Conservation (phyloP, 495 filamentous ascomycete genomes). For the Penicillium cataractarum region DNA sequence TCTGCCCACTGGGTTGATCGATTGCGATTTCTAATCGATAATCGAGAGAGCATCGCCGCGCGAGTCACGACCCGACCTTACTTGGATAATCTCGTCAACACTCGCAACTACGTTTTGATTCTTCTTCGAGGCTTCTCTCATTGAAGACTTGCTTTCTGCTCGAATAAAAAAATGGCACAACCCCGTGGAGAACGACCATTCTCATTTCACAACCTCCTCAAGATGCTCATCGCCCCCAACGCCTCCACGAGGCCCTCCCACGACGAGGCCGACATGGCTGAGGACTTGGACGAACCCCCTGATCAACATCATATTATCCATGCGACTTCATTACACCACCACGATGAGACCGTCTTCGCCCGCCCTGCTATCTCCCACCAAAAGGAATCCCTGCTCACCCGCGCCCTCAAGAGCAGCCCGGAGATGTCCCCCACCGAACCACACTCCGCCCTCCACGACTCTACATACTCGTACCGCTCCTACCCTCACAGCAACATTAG, state of each 20-base stretch:
- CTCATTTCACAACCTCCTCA: constrained; percentile 49
- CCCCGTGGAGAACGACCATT: constrained; percentile 43
- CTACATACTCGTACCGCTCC: constrained; percentile 52
- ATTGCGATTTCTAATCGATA: constrained; percentile 39
- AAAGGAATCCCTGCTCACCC: constrained; percentile 78
- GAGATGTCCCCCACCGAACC: constrained; percentile 50
- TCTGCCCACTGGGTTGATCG: constrained; percentile 37
- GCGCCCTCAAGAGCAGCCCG: constrained; percentile 70
- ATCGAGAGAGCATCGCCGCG: constrained; percentile 31
- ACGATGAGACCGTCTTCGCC: constrained; percentile 39
- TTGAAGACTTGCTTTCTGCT: constrained; percentile 10
- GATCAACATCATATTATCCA: constrained; percentile 41
- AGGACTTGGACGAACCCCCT: constrained; percentile 58
- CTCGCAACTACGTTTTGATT: constrained; percentile 13
- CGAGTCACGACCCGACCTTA: constrained; percentile 3
- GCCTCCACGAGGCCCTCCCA: constrained; percentile 39
- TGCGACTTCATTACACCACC: constrained; percentile 31
- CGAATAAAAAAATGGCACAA: constrained; percentile 43
- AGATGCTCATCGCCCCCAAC: constrained; percentile 50
- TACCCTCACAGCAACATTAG: constrained; percentile 80
- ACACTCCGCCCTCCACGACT: constrained; percentile 41
- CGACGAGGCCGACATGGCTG: constrained; percentile 48
- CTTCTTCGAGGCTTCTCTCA: neutral
- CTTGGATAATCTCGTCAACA: constrained; percentile 8
- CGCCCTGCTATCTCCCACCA: constrained; percentile 47